Evolutionary conservation across 805 yeast genomes (phyloP).

Genomic region (Wilhelminamyces savonicus): DNA sequence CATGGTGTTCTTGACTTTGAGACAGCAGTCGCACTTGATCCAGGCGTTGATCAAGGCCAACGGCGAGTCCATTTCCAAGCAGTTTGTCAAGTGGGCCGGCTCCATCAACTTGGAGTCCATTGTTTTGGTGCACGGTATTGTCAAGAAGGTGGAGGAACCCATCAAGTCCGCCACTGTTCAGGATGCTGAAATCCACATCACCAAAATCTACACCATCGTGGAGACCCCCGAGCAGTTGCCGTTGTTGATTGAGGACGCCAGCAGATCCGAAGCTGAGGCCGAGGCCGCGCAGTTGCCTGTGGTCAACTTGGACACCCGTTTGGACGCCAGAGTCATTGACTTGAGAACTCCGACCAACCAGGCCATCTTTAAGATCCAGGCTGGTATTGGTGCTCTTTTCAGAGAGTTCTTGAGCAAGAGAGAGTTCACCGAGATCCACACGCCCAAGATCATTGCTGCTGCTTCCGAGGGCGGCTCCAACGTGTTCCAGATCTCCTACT

Average conservation of each 20-base stretch:
- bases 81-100: conserved; percentile 95
- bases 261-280: conserved; percentile 91
- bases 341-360: conserved; percentile 96
- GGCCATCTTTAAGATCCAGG: conserved; percentile 90
- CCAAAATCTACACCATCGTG: conserved; percentile 67
- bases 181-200: conserved; percentile 78
- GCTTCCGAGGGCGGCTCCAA: conserved; percentile 98
- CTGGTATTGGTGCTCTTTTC: conserved; percentile 83
- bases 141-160: conserved; percentile 77
- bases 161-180: conserved; percentile 89
- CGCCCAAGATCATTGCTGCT: conserved; percentile 93
- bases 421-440: conserved; percentile 85
- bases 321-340: conserved; percentile 93
- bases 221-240: conserved; percentile 93
- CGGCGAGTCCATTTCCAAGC: conserved; percentile 61
- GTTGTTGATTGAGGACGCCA: conserved; percentile 91
- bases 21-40: conserved; percentile 81
- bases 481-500: conserved; percentile 89
- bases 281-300: conserved; percentile 88
- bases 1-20: conserved; percentile 80
- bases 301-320: conserved; percentile 92
- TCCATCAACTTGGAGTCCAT: conserved; percentile 82
- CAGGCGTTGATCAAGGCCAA: conserved; percentile 63
- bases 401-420: conserved; percentile 71
- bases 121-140: conserved; percentile 83